Evolutionary conservation across 257 asterid species (phyloP), one percentile per base, ranked within the genome.

Genomic region (Petrea volubilis): DNA sequence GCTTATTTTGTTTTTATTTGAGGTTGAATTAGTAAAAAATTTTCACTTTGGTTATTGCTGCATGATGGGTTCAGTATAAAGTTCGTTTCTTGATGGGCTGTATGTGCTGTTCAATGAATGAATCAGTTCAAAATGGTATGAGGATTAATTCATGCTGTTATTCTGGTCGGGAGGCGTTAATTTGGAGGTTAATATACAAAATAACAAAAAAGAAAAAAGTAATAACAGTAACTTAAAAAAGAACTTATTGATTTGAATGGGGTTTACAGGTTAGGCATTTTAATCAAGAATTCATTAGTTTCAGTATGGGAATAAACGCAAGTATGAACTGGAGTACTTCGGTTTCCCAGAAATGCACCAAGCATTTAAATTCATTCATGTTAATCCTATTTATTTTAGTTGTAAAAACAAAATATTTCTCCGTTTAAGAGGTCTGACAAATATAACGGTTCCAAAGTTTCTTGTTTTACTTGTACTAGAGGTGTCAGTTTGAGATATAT

Each of bases 151-250:
- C 5, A 6, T 27, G 33, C 63, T 53, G 17, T 69, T 60, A 13
- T 49, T 36, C 59, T 59, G 33, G 33, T 72, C 25, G 18, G 4
- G 24, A 17, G 47, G 67, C 60, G 28, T 43, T 17, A 25, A 51
- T 56, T 34, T 65, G 68, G 51, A 31, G 50, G 14, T 64, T 72
- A 40, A n/a, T 65, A 21, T 7, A 7, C 27, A n/a, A n/a, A n/a
- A n/a, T n/a, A n/a, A n/a, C n/a, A n/a, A n/a, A n/a, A n/a, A n/a
- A n/a, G n/a, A n/a, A n/a, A n/a, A n/a, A n/a, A n/a, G n/a, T n/a
- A n/a, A n/a, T n/a, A n/a, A n/a, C n/a, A n/a, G n/a, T n/a, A n/a
- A n/a, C n/a, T n/a, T n/a, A n/a, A 24, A 27, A 14, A 41, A 29
- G 7, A 3, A n/a, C 7, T 12, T 66, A 44, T 46, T 66, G 69